phyloP scores from a whole-genome alignment of 2,329 filamentous ascomycete species.

The Scedosporium aurantiacum region DNA sequence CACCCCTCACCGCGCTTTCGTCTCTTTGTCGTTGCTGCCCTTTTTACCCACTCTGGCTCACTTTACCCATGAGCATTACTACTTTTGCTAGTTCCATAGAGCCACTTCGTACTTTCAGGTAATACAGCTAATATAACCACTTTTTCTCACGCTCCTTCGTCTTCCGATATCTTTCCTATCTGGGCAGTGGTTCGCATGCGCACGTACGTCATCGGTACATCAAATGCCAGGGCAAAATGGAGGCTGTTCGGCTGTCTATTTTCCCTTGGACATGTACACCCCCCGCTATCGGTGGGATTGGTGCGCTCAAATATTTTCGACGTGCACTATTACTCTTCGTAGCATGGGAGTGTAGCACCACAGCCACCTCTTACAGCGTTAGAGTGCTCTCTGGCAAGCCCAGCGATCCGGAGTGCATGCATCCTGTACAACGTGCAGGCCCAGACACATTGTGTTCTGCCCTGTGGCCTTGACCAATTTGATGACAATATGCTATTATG shows the following conservation, averaged over 20 bases:
- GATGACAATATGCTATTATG: too few relatives aligned
- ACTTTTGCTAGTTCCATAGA: too few relatives aligned
- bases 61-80: neutral
- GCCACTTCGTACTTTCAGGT: neutral
- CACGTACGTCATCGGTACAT: slow-evolving; percentile 1
- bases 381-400: too few relatives aligned
- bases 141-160: neutral
- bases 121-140: neutral
- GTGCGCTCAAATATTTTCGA: too few relatives aligned
- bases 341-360: too few relatives aligned
- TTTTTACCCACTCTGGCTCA: neutral
- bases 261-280: neutral
- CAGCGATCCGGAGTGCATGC: neutral
- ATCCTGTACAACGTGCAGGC: neutral
- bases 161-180: slow-evolving; percentile 3
- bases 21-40: too few relatives aligned
- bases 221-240: neutral
- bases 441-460: neutral
- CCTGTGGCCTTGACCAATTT: too few relatives aligned
- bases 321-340: too few relatives aligned
- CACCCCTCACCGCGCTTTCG: neutral
- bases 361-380: too few relatives aligned
- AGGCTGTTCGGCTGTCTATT: neutral
- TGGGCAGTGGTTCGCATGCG: slow-evolving; percentile 6
- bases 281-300: neutral